Conservation (phyloP, 2,329 filamentous ascomycete genomes). For the Calonectria pauciramosa region DNA sequence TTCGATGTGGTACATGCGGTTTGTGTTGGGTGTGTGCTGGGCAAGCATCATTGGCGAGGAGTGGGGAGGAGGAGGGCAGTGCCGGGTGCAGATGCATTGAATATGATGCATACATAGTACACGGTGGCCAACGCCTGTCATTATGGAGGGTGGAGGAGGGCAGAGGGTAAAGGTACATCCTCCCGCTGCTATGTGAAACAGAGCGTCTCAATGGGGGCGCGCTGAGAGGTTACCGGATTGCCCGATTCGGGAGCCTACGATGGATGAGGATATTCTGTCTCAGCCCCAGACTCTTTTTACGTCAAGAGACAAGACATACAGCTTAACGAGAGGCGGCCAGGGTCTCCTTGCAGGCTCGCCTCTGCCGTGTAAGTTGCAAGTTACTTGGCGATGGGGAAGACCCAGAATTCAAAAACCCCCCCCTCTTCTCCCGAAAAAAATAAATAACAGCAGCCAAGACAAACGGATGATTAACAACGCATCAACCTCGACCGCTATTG, state of each 20-base stretch:
- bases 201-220: background rate
- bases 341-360: background rate
- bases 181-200: background rate
- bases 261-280: slow-evolving; percentile 1
- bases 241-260: background rate
- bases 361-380: background rate
- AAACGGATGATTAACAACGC: slow-evolving; percentile 26
- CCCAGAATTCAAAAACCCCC: background rate
- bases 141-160: background rate
- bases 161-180: background rate
- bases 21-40: slow-evolving; percentile 13
- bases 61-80: slow-evolving; percentile 25
- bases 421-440: background rate
- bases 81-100: slow-evolving; percentile 8
- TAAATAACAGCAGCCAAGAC: slow-evolving; percentile 7
- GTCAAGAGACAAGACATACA: background rate
- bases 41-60: slow-evolving; percentile 28
- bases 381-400: slow-evolving; percentile 8
- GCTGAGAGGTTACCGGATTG: background rate
- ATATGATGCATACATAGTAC: slow-evolving; percentile 1
- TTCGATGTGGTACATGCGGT: slow-evolving; percentile 2
- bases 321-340: background rate
- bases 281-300: slow-evolving; percentile 8
- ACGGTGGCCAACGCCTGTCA: background rate
- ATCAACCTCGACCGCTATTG: slow-evolving; percentile 16